Evolutionary conservation across 768 basidiomycete genomes (phyloP).

Genomic region (Mycena rebaudengoi): DNA sequence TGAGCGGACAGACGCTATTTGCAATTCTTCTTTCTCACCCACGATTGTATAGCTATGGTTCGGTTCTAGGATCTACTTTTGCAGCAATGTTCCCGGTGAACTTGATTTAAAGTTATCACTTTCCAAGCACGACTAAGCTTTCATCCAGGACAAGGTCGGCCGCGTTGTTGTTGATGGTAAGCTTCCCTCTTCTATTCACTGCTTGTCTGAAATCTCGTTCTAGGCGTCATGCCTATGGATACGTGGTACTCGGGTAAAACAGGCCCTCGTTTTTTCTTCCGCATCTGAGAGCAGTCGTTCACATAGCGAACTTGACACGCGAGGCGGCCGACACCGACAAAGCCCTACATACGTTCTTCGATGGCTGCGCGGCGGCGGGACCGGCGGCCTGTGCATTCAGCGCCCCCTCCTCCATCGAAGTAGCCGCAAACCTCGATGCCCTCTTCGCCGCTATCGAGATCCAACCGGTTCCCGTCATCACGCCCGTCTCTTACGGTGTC

Average conservation of each 20-base stretch:
- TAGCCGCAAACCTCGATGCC: constrained; percentile 25
- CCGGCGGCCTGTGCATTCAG: constrained; percentile 32
- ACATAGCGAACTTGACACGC: constrained; percentile 23
- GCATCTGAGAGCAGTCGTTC: background rate
- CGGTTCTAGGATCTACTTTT: constrained; percentile 40
- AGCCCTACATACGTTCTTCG: constrained; percentile 32
- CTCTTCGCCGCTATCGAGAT: constrained; percentile 23
- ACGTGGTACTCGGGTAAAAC: constrained; percentile 31
- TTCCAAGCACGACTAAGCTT: background rate
- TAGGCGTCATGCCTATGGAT: constrained; percentile 23
- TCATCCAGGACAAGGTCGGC: constrained; percentile 39
- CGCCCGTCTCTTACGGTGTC: constrained; percentile 28
- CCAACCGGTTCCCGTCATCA: constrained; percentile 30
- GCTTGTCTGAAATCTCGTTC: background rate
- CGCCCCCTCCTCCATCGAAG: constrained; percentile 25
- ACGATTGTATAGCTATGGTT: constrained; percentile 31
- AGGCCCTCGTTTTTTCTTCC: background rate
- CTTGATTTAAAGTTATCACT: too few relatives aligned
- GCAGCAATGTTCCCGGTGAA: constrained; percentile 45
- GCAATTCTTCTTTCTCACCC: background rate
- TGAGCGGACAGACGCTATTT: constrained; percentile 14
- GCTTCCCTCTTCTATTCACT: background rate
- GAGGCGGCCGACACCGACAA: constrained; percentile 33
- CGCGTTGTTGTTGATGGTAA: constrained; percentile 43
- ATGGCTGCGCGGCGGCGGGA: constrained; percentile 32